These are phyloP conservation scores for Arctium lappa DNA, from an alignment of 129 eudicot genomes.

Conservation along the genomic window DNA sequence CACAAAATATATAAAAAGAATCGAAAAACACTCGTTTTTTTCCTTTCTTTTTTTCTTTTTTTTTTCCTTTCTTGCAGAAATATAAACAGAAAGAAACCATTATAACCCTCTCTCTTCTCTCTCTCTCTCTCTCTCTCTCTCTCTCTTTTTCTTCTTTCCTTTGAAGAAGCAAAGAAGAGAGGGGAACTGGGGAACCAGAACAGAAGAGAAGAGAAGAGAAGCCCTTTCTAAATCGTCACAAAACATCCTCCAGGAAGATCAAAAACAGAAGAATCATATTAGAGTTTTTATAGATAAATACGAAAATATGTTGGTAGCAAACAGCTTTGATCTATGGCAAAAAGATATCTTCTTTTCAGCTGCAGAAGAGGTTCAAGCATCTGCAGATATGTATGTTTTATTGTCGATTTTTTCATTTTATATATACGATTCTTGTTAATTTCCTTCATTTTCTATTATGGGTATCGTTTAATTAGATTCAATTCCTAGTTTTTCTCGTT, in stretches of 20 bases:
- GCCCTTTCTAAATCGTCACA: background rate
- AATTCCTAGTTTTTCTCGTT: constrained; percentile 4
- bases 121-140: constrained; percentile 31
- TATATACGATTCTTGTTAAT: background rate
- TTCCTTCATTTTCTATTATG: constrained; percentile 18
- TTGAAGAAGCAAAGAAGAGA: constrained; percentile 46
- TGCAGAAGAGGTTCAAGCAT: constrained; percentile 92
- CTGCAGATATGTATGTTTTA: constrained; percentile 71
- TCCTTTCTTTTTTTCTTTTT: background rate
- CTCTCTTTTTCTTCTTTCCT: constrained; percentile 47
- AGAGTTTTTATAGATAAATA: background rate
- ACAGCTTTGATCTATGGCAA: constrained; percentile 90
- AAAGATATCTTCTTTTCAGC: constrained; percentile 80
- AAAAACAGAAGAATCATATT: background rate
- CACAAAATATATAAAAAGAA: background rate
- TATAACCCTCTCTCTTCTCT: constrained; percentile 21
- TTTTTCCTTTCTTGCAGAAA: background rate
- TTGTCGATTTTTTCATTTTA: background rate
- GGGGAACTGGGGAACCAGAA: constrained; percentile 17
- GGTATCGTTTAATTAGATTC: constrained; percentile 1
- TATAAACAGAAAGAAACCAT: constrained; percentile 17
- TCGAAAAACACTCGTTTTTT: background rate
- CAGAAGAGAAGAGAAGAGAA: constrained; percentile 36
- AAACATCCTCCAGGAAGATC: background rate
- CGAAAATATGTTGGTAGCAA: constrained; percentile 56